Conservation (phyloP, 2,329 filamentous ascomycete species). For the Didymella keratinophila region DNA sequence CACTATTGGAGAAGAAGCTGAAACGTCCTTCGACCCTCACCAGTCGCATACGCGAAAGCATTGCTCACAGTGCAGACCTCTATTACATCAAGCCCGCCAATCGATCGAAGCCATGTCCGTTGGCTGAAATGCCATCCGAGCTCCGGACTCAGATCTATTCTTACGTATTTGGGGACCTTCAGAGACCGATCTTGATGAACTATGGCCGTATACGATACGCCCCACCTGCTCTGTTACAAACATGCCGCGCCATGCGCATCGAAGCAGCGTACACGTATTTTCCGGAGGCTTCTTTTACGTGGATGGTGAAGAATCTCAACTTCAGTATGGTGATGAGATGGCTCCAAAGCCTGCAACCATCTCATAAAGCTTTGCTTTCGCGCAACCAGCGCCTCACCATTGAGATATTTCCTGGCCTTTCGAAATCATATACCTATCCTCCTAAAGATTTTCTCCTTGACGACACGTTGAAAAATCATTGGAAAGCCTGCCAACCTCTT, state of each 20-base stretch:
- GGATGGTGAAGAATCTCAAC: slow-evolving; percentile 26
- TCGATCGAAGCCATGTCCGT: slow-evolving; percentile 23
- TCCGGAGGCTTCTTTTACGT: slow-evolving; percentile 27
- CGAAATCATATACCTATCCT: slow-evolving; percentile 24
- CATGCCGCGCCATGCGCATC: slow-evolving; percentile 38
- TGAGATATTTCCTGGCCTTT: slow-evolving; percentile 15
- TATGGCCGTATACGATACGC: slow-evolving; percentile 6
- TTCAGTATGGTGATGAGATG: slow-evolving; percentile 27
- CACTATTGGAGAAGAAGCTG: slow-evolving; percentile 8
- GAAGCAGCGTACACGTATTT: slow-evolving; percentile 43
- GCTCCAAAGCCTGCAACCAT: slow-evolving; percentile 24
- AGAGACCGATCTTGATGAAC: slow-evolving; percentile 9
- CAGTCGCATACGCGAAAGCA: slow-evolving; percentile 9
- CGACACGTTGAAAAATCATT: slow-evolving; percentile 25
- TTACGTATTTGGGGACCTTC: slow-evolving; percentile 16
- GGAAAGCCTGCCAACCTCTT: slow-evolving; percentile 33
- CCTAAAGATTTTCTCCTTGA: slow-evolving; percentile 28
- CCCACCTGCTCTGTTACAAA: slow-evolving; percentile 21
- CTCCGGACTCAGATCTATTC: slow-evolving; percentile 31
- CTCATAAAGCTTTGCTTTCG: slow-evolving; percentile 27
- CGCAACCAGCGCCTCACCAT: slow-evolving; percentile 29
- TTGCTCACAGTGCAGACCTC: slow-evolving; percentile 23
- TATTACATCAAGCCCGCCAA: slow-evolving; percentile 27
- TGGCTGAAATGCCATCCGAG: slow-evolving; percentile 35
- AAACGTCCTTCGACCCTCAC: slow-evolving; percentile 28